Evolutionary conservation across 2,329 filamentous ascomycete species (phyloP), one percentile per base, ranked within the genome.

Genomic region (Basipetospora sp.): DNA sequence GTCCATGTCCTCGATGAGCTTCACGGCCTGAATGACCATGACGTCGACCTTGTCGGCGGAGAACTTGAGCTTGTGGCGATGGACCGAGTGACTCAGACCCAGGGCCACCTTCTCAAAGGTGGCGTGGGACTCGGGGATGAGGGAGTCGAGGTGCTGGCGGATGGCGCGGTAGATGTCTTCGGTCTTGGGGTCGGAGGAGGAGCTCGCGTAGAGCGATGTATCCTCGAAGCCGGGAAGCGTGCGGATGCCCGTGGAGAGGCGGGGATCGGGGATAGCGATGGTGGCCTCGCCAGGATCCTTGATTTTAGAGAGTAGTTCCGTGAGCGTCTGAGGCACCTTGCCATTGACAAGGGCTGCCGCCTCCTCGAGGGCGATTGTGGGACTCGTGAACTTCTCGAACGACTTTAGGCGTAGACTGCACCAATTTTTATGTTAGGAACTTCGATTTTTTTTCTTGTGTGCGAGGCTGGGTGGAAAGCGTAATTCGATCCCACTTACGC

Each of bases 201-300:
- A 80, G 43, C 87, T 68, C 43, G 76, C 82, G 51, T 80, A 76
- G 46, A 94, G 74, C 43, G 84, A 74, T 46, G 82, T 78, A 55
- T 96, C 80, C 50, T 84, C 83, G 46, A 96, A 74, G 36, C 83
- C 75, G 38, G 90, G 86, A 35, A 98, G 70, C 64, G 94, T 90
- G 57, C 83, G 81, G 63, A 98, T 94, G 42, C 90, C 77, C 54
- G 80, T 84, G 50, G 84, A 83, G 47, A 98, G 74, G 64, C 93
- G 94, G 42, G 84, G 79, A 56, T 98, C 90, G 47, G 86, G 85
- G 46, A 98, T 88, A 41, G 86, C 88, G 47, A 98, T 71, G 15
- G 87, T 92, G 30, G 84, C 79, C 67, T 98, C 96, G 69, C 93
- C 93, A 72, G 98, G 90, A 57, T 92, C 81, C 66, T 94, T 94